Base-by-base conservation (phyloP, 371 early-diverging fungal species). In the Blakeslea trispora region DNA sequence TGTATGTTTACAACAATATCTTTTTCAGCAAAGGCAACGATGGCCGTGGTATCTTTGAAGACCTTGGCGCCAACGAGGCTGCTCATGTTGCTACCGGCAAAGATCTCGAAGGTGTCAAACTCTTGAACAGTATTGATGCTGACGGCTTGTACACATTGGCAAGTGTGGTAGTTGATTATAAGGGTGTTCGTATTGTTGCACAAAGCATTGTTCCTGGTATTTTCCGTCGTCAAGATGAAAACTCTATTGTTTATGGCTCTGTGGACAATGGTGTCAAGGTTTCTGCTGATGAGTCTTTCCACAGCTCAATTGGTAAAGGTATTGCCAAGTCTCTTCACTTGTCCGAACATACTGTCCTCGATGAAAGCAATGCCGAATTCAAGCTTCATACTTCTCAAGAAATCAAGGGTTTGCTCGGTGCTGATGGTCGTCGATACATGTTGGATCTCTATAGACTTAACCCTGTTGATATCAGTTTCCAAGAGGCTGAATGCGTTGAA, bases 181-280 rank as follows among this genome's bases (percentile, higher is more conserved):
- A 88, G 68, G 97, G 97, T 35, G 75, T 80, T 14, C 90, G 97
- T 51, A 79, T 95, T 22, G 88, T 96, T 23, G 95, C 93, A 6
- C 97, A 97, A 76, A 89, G 90, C 41, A 90, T 97, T 50, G 92
- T 96, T 14, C 96, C 97, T 28, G 95, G 94, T 50, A 85, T 88
- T 40, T 86, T 88, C 72, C 76, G 86, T 52, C 87, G 87, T 51
- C 87, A 90, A 61, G 90, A 91, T 45, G 90, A 89, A 37, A 84
- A 87, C 2, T 81, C 91, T 11, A 90, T 96, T 60, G 78, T 89
- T 31, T 95, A 96, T 61, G 97, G 97, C 5, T 91, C 91, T 18
- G 89, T 92, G 22, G 97, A 95, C 56, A 83, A 83, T 52, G 95
- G 96, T 19, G 68, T 52, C 2, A 81, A 77, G 39, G 82, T 97